Evolutionary conservation across 2,329 filamentous ascomycete species (phyloP).

Genomic region (Fusarium transvaalense): DNA sequence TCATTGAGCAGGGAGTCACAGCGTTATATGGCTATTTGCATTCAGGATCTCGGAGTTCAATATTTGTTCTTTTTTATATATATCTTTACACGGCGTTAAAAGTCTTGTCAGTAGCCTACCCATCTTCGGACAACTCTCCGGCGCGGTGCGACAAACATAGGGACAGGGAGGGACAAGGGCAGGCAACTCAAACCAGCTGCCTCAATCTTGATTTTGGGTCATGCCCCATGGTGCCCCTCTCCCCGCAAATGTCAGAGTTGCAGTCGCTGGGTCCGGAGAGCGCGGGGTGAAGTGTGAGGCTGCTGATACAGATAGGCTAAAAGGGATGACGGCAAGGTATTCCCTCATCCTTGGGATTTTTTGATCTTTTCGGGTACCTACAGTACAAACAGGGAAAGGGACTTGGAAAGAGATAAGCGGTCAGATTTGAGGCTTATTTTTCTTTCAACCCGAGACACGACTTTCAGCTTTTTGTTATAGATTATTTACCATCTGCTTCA

Average conservation of each 20-base stretch:
- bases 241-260: slow-evolving; percentile 45
- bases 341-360: slow-evolving; percentile 21
- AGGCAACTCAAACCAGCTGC: slow-evolving; percentile 5
- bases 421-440: background rate
- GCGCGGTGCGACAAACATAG: slow-evolving; percentile 9
- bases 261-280: slow-evolving; percentile 35
- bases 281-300: slow-evolving; percentile 37
- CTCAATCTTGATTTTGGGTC: slow-evolving; percentile 8
- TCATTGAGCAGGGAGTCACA: slow-evolving; percentile 47
- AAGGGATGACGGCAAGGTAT: slow-evolving; percentile 27
- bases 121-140: slow-evolving; percentile 41
- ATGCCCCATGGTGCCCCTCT: slow-evolving; percentile 24
- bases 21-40: slow-evolving; percentile 42
- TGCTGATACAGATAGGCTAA: slow-evolving; percentile 39
- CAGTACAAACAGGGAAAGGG: slow-evolving; percentile 1
- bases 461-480: slow-evolving; percentile 5
- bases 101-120: slow-evolving; percentile 13
- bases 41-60: slow-evolving; percentile 31
- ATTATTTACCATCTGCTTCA: slow-evolving; percentile 4
- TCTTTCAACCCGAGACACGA: background rate
- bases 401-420: slow-evolving; percentile 3
- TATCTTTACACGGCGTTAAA: slow-evolving; percentile 34
- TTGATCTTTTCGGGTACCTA: slow-evolving; percentile 2
- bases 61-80: slow-evolving; percentile 29
- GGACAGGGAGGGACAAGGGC: background rate